Evolutionary conservation across 2,329 filamentous ascomycete genomes (phyloP).

Genomic region (Claviceps capensis): DNA sequence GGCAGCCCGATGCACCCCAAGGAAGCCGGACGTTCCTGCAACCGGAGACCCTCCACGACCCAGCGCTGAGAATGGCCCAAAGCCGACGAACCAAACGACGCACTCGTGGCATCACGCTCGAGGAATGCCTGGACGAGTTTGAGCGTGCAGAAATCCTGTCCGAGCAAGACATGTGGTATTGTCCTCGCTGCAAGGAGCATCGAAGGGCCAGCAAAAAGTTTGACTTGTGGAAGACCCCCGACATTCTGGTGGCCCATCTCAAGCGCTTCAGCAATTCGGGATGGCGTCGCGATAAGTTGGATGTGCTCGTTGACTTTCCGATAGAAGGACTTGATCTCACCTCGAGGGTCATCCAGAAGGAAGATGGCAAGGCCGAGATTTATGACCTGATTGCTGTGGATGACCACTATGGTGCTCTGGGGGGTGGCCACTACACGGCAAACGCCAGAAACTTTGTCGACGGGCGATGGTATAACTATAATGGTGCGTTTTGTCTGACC

Average conservation of each 20-base stretch:
- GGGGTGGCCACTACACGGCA: slow-evolving; percentile 92
- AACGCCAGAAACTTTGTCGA: slow-evolving; percentile 88
- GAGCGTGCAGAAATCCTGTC: slow-evolving; percentile 88
- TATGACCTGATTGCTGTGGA: slow-evolving; percentile 95
- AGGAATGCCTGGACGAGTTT: slow-evolving; percentile 89
- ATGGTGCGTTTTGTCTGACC: slow-evolving; percentile 47
- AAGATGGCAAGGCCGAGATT: slow-evolving; percentile 66
- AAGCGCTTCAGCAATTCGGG: slow-evolving; percentile 87
- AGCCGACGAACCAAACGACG: slow-evolving; percentile 42
- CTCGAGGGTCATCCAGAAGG: slow-evolving; percentile 62
- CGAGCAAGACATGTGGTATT: slow-evolving; percentile 96
- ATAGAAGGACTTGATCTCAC: slow-evolving; percentile 75
- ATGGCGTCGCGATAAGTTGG: slow-evolving; percentile 77
- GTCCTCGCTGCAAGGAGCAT: slow-evolving; percentile 87
- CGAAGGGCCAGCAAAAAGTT: slow-evolving; percentile 90
- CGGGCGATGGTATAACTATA: slow-evolving; percentile 88
- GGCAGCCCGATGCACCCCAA: slow-evolving; percentile 28
- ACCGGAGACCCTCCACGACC: slow-evolving; percentile 41
- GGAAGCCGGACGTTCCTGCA: slow-evolving; percentile 46
- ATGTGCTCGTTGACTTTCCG: slow-evolving; percentile 83
- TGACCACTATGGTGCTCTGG: slow-evolving; percentile 86
- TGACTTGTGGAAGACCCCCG: slow-evolving; percentile 90
- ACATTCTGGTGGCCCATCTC: slow-evolving; percentile 87
- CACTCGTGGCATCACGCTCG: slow-evolving; percentile 59
- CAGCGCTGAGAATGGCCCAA: slow-evolving; percentile 52